phyloP scores from a whole-genome alignment of 2,329 filamentous ascomycete species.

The Botryotinia narcissicola region DNA sequence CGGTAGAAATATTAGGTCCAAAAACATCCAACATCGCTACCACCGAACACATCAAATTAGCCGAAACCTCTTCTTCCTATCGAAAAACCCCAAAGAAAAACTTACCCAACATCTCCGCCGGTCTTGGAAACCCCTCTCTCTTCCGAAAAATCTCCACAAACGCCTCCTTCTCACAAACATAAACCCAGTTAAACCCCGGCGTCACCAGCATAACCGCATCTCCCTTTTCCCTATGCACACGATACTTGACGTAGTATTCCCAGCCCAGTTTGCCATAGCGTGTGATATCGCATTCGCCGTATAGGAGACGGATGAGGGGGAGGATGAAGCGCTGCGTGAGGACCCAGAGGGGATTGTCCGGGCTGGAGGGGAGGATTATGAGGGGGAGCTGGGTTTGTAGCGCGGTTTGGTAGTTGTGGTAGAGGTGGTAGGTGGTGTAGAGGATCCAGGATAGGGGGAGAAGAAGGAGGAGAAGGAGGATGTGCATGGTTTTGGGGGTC shows the following conservation, averaged over 20 bases:
- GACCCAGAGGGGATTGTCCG: background rate
- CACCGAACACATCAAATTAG: background rate
- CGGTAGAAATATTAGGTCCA: background rate
- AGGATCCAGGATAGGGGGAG: background rate
- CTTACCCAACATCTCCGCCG: background rate
- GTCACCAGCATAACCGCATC: background rate
- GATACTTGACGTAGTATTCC: background rate
- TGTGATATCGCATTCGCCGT: background rate
- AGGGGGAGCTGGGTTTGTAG: background rate
- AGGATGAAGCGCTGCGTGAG: background rate
- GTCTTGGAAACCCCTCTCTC: background rate
- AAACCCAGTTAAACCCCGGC: background rate
- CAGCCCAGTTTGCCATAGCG: background rate
- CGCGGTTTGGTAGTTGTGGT: background rate
- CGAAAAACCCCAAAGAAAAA: background rate
- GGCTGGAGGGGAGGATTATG: background rate
- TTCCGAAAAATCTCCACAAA: background rate
- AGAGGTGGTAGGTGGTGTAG: background rate
- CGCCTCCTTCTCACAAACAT: background rate
- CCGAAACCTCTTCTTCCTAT: background rate
- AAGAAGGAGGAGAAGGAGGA: background rate
- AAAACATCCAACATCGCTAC: background rate
- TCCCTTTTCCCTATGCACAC: background rate
- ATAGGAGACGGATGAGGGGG: background rate
- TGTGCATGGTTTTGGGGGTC: background rate